Evolutionary conservation across 495 filamentous ascomycete genomes (phyloP), one percentile per base, ranked within the genome.

Genomic region (Massariosphaeria phaeospora): DNA sequence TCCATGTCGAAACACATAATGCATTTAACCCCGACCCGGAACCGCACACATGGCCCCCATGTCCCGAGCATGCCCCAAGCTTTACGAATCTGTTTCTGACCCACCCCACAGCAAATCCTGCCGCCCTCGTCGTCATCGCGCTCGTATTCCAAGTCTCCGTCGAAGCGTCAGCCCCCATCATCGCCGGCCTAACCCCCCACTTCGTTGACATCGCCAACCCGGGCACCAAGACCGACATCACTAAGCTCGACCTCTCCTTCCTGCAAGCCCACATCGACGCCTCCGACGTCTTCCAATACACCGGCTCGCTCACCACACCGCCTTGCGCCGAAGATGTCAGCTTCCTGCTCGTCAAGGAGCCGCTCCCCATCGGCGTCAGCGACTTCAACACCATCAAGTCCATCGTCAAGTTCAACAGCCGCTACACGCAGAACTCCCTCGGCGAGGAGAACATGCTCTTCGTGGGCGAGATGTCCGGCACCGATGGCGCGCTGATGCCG

Each of bases 251-350:
- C 56, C 82, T 87, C 70, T 65, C 69, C n/a, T 69, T 67, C 43
- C 65, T 87, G 12, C 72, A 75, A 51, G 53, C 66, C 3, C 69
- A 79, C 38, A 55, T 85, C 38, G 69, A 75, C 55, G 66, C 63
- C 13, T 74, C 75, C 24, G 64, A 65, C 17, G 70, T 85, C 57
- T 77, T 74, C 59, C 66, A 74, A 30, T 85, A 85, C 66, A 67
- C 69, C 0, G 84, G 84, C 40, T 83, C 79, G 1, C 75, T 87
- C 17, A 87, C 84, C 29, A 86, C 84, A 3, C 84, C 84, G 30
- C 84, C 84, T 0, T 87, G 84, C 71, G 72, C 72, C 21, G 82
- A 87, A 67, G 75, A 73, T 21, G 71, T 86, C 34, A 69, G 64
- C 18, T 86, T 81, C 73, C 74, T 77, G 48, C 71, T 86, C 34